Base-by-base conservation (phyloP, 2,329 filamentous ascomycete species). In the Macrophomina tecta region DNA sequence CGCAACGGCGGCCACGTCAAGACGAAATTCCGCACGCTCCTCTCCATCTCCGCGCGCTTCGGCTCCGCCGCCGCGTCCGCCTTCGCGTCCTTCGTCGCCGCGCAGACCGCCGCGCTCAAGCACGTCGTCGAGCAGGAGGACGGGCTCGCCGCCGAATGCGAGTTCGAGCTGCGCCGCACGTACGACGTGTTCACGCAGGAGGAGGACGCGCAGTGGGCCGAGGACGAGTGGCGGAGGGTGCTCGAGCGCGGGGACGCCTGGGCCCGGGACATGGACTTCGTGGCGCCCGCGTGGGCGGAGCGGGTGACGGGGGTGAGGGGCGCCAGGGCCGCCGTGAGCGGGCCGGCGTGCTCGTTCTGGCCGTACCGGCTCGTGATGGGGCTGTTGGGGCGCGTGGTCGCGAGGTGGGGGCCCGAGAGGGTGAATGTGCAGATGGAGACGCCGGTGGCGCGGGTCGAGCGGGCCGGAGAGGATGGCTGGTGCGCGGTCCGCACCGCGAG, bases 1-100 rank as follows among this genome's bases (percentile, higher is more conserved):
- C 79, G 85, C 58, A 86, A 86, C 68, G 84, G 84, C 18, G 84
- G 83, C 0, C 84, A 84, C 72, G 80, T 85, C 68, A 77, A 80
- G 11, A 75, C 76, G 2, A 80, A 81, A 53, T 85, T 85, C 1
- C 76, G 77, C 6, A 78, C 75, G 46, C 73, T 80, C 2, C 69
- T 73, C 3, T 45, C 46, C 28, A 14, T 68, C 12, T 49, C 69
- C 48, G 12, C 62, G 48, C 3, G 34, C 12, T 16, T 65, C 18
- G 65, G 55, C 32, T 6, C 46, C 4, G 58, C 55, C 12, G 46
- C 63, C 6, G 68, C 48, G 12, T 48, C 64, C 30, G 63, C 68
- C 48, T n/a, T 73, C 34, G 51, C 69, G 14, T 49, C 55, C 9
- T 73, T 72, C 38, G 72, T 52, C 14, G 14, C 4, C 6, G 60